Evolutionary conservation across 2,329 filamentous ascomycete species (phyloP).

Genomic region (Exophiala xenobiotica): DNA sequence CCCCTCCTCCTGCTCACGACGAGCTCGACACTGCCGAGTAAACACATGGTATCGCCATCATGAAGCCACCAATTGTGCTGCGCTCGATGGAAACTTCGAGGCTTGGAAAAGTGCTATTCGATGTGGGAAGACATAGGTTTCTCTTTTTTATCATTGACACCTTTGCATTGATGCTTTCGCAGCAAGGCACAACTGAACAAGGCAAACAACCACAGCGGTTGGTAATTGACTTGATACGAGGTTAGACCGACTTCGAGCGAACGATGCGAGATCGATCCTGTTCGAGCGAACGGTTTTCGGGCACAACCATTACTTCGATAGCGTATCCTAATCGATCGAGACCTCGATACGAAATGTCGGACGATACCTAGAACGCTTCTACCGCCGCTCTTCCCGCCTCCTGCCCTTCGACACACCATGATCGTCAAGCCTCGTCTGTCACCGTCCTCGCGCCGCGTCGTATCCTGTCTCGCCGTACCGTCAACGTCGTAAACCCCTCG

Average conservation of each 20-base stretch:
- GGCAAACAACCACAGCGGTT: constrained; percentile 13
- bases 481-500: neutral
- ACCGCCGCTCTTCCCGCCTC: constrained; percentile 10
- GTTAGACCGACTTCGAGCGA: constrained; percentile 27
- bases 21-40: constrained; percentile 92
- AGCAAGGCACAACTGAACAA: constrained; percentile 19
- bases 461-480: neutral
- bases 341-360: constrained; percentile 26
- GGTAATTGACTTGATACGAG: constrained; percentile 23
- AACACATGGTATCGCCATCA: neutral
- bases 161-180: constrained; percentile 13
- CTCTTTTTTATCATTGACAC: constrained; percentile 16
- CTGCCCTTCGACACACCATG: constrained; percentile 16
- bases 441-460: constrained; percentile 8
- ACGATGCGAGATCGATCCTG: constrained; percentile 22
- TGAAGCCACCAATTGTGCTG: neutral
- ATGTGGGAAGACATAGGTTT: neutral
- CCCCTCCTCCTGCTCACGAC: constrained; percentile 80
- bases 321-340: constrained; percentile 22
- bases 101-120: constrained; percentile 13
- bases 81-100: neutral
- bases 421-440: constrained; percentile 9
- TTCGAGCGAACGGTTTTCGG: constrained; percentile 9
- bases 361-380: constrained; percentile 22
- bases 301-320: constrained; percentile 22